Evolutionary conservation across 2,329 filamentous ascomycete species (phyloP), one percentile per base, ranked within the genome.

Genomic region (Sclerotinia nivalis): DNA sequence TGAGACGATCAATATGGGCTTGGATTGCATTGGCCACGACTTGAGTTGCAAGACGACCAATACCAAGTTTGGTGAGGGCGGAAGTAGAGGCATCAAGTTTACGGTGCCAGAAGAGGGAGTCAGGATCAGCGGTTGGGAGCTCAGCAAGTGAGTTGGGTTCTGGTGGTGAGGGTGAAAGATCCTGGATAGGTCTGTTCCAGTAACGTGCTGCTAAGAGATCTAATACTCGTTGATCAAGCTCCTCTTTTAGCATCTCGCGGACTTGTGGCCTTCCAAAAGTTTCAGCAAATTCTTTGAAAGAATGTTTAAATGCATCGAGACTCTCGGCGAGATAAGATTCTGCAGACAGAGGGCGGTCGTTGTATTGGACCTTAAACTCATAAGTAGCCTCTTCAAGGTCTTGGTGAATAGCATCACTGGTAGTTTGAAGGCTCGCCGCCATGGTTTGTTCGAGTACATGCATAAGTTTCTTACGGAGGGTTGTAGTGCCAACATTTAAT

Each of bases 361-460:
- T 99, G 82, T 99, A 99, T 80, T 99, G 96, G 7, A 99, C 96
- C 80, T 99, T 99, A 85, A 97, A 99, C 80, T 99, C 95, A 78
- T 99, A 99, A 0, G 93, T 95, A 4, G 96, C 94, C 81, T 99
- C 96, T 77, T 97, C 95, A 0, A 99, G 87, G 80, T 99, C 96
- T 79, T 97, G 93, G 72, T 91, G 91, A 74, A 99, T 97, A 13
- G 93, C 93, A 78, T 97, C 93, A 75, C 92, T 92, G 4, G 96
- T 99, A 69, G 89, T 89, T 75, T 96, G 92, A 68, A 99, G 84
- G 76, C 93, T 97, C 47, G 92, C 89, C 40, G 95, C 95, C 96
- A 99, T 99, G 5, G 93, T 97, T 77, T 97, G 92, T 80, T 99
- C 96, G 50, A 99, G 86, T 50, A 98, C 93, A 73, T 94, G 89